Base-by-base conservation (phyloP, 345 rosid species). In the Stellera chamaejasme region DNA sequence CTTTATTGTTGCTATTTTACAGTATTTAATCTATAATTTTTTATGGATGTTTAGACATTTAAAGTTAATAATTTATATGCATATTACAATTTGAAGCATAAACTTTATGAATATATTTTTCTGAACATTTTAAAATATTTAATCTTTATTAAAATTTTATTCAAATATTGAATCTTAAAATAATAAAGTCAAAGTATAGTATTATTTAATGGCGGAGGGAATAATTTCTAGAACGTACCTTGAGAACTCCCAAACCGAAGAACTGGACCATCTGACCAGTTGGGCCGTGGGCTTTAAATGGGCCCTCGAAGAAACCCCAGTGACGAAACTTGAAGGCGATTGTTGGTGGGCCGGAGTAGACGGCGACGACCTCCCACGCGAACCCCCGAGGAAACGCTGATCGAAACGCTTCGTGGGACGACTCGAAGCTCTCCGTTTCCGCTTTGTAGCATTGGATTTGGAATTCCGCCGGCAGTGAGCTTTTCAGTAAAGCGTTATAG, bases 251-350 rank as follows among this genome's bases (percentile, higher is more conserved):
- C 4, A 87, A 19, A 7, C 95, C 96, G 19, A 57, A 55, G 72
- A 91, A 82, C 61, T 85, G 71, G 32, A 76, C 82, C 69, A 27
- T 75, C 55, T 85, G 79, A 13, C 92, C 92, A 0, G 86, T 83
- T 23, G 92, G 86, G 61, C 83, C 84, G 61, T 87, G 92, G 4
- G 79, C 82, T 61, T 79, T 80, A 58, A 67, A 91, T 57, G 79
- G 79, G 9, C 92, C 96, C 67, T 83, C 90, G 65, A 82, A 91
- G 75, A 75, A 74, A 19, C 95, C 96, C 95, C 96, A 88, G 26
- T 83, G 96, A 80, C 95, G 77, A 64, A 83, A 91, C 76, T 88
- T 88, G 76, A 67, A 87, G 52, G 90, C 60, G 53, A 88, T 83
- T 14, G 69, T 56, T 1, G 96, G 98, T 2, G 92, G 98, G 9